Percentiles rank a stretch among this genome's conserved stretches.
Evolutionary conservation across 306 rosid genomes (phyloP).

Genomic region (Glycine soja): DNA sequence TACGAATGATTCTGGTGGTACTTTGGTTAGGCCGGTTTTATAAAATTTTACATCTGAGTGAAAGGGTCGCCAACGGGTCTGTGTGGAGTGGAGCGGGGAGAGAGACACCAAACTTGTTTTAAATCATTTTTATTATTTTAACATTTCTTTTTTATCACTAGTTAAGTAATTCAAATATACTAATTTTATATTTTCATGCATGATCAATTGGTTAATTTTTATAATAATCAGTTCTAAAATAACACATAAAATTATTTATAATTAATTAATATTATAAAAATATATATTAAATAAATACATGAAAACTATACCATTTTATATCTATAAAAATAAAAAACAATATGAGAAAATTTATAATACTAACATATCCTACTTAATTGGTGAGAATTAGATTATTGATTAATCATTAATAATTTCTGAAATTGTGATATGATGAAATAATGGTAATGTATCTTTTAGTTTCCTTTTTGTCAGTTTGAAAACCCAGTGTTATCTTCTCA

Average conservation of each 20-base stretch:
- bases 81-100: slow-evolving; percentile 45
- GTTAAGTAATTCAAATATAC: neutral
- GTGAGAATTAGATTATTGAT: too few species aligned
- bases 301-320: too few species aligned
- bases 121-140: neutral
- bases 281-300: too few species aligned
- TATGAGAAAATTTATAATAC: too few species aligned
- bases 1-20: slow-evolving; percentile 32
- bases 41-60: slow-evolving; percentile 35
- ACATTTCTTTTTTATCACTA: neutral
- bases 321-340: too few species aligned
- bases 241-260: too few species aligned
- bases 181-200: neutral
- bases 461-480: slow-evolving; percentile 28
- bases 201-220: neutral
- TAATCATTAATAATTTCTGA: neutral
- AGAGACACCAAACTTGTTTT: slow-evolving; percentile 47
- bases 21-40: slow-evolving; percentile 47
- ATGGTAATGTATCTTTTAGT: neutral
- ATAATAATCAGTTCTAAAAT: too few species aligned
- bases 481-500: slow-evolving; percentile 16
- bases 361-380: too few species aligned
- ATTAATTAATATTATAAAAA: too few species aligned
- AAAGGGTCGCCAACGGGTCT: slow-evolving; percentile 44
- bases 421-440: neutral